These are phyloP conservation scores for Diplodia sapinea DNA, from an alignment of 2,329 filamentous ascomycete species.

Conservation along the genomic window DNA sequence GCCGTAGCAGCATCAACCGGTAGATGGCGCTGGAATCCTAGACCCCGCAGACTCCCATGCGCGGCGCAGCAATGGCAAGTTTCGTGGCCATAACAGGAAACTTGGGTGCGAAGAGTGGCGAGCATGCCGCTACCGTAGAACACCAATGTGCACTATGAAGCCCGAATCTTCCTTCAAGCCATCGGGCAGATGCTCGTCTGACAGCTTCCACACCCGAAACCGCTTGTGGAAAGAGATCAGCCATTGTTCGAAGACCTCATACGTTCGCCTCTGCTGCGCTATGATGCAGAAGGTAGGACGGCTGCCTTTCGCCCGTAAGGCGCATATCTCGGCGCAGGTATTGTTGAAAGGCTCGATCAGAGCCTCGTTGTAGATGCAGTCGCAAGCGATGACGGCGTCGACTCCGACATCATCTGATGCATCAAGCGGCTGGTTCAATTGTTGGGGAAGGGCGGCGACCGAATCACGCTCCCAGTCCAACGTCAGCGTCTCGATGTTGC, in stretches of 20 bases:
- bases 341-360: slow-evolving; percentile 82
- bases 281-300: slow-evolving; percentile 75
- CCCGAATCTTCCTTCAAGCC: slow-evolving; percentile 69
- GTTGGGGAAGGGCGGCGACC: slow-evolving; percentile 54
- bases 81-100: background rate
- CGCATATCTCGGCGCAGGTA: slow-evolving; percentile 77
- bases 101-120: background rate
- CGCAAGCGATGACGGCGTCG: slow-evolving; percentile 80
- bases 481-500: slow-evolving; percentile 28
- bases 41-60: background rate
- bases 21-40: background rate
- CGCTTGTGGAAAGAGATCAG: slow-evolving; percentile 67
- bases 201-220: slow-evolving; percentile 80
- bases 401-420: slow-evolving; percentile 55
- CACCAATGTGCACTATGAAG: slow-evolving; percentile 81
- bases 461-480: slow-evolving; percentile 78
- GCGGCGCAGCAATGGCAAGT: background rate
- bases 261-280: slow-evolving; percentile 85
- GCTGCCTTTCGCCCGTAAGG: slow-evolving; percentile 53
- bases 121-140: slow-evolving; percentile 31
- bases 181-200: slow-evolving; percentile 65
- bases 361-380: slow-evolving; percentile 94
- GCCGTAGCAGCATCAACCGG: background rate
- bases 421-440: slow-evolving; percentile 51
- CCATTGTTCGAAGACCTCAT: slow-evolving; percentile 86